phyloP scores from a whole-genome alignment of 345 rosid species.

The Combretum micranthum region DNA sequence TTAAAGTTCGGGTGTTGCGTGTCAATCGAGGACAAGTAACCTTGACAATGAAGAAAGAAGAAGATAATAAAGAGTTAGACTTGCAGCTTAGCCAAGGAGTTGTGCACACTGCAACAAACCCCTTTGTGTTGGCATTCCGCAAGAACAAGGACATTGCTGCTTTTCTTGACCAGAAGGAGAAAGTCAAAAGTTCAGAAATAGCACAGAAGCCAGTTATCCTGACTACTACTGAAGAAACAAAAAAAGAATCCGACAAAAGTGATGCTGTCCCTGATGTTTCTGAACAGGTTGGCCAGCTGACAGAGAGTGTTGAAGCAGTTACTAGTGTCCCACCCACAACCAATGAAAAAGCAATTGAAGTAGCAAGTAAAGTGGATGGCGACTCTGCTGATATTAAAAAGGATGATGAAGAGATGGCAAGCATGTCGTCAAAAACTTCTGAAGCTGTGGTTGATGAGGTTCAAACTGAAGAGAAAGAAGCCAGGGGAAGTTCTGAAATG shows the following conservation, averaged over 20 bases:
- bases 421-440: slow-evolving; percentile 3
- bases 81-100: slow-evolving; percentile 40
- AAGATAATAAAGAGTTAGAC: slow-evolving; percentile 37
- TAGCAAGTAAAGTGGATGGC: slow-evolving; percentile 11
- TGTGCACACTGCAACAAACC: slow-evolving; percentile 63
- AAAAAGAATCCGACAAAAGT: slow-evolving; percentile 13
- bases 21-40: slow-evolving; percentile 70
- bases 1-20: slow-evolving; percentile 62
- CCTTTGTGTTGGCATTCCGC: slow-evolving; percentile 70
- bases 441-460: slow-evolving; percentile 16
- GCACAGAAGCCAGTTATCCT: slow-evolving; percentile 7
- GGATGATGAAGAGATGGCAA: slow-evolving; percentile 13
- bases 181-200: slow-evolving; percentile 25
- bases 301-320: slow-evolving; percentile 7
- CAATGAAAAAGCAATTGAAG: slow-evolving; percentile 20
- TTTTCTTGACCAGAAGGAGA: slow-evolving; percentile 67
- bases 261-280: slow-evolving; percentile 25
- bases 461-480: slow-evolving; percentile 19
- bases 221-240: slow-evolving; percentile 7
- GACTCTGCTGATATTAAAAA: slow-evolving; percentile 5
- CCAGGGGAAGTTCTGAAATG: slow-evolving; percentile 10
- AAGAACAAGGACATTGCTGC: slow-evolving; percentile 66
- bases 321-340: slow-evolving; percentile 13
- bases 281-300: slow-evolving; percentile 19
- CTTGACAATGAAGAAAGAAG: slow-evolving; percentile 77